Percentiles rank a stretch among this genome's conserved stretches.
Conservation (phyloP, 2,329 filamentous ascomycete species). For the Pseudocercospora fuligena region DNA sequence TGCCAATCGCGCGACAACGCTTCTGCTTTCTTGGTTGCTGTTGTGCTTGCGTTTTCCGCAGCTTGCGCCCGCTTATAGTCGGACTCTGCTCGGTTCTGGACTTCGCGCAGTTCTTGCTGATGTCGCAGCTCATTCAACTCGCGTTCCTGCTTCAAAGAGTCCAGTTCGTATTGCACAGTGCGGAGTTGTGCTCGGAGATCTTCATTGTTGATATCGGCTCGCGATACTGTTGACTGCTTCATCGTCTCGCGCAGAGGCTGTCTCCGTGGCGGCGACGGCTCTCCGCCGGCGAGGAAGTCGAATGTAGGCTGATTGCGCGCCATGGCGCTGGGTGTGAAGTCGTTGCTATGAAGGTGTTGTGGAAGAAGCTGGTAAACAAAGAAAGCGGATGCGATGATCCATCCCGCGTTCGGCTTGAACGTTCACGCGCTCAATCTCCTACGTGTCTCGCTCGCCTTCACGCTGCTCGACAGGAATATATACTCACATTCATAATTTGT, state of each 20-base stretch:
- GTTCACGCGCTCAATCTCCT: background rate
- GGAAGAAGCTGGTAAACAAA: background rate
- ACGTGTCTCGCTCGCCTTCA: background rate
- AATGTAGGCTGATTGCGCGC: slow-evolving; percentile 49
- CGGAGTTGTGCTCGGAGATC: slow-evolving; percentile 89
- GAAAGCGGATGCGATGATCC: background rate
- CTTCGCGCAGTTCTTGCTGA: slow-evolving; percentile 81
- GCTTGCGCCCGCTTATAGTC: slow-evolving; percentile 72
- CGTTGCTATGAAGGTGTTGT: background rate
- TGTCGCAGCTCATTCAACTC: slow-evolving; percentile 79
- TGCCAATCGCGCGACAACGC: slow-evolving; percentile 59
- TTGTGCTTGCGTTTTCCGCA: slow-evolving; percentile 58
- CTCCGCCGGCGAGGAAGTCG: slow-evolving; percentile 55
- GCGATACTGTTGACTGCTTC: slow-evolving; percentile 46
- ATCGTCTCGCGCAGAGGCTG: slow-evolving; percentile 50
- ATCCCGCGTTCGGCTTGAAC: background rate
- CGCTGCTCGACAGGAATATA: too few relatives aligned
- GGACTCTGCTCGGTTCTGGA: slow-evolving; percentile 79
- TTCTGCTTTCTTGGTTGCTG: slow-evolving; percentile 60
- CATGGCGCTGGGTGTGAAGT: slow-evolving; percentile 24
- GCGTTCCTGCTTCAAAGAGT: slow-evolving; percentile 84
- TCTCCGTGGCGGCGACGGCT: slow-evolving; percentile 38
- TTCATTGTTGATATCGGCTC: slow-evolving; percentile 62
- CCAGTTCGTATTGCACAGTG: slow-evolving; percentile 83
- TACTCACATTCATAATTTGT: too few relatives aligned